Base-by-base conservation (phyloP, 1,284 basidiomycete genomes). In the Apiotrichum gracile region DNA sequence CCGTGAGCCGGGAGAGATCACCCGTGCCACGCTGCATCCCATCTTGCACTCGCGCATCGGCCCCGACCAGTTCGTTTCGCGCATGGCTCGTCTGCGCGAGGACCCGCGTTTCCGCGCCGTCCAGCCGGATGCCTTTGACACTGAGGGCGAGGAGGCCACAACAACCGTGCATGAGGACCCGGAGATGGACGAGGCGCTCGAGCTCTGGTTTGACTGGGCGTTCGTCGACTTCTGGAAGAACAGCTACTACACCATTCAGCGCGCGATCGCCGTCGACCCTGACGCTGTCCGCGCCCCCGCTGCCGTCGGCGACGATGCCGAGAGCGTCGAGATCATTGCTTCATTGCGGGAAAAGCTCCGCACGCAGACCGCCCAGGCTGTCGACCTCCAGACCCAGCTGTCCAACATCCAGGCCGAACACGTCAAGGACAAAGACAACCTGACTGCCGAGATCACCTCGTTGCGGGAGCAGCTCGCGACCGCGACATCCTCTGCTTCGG, bases 181-280 rank as follows among this genome's bases (percentile, higher is more conserved):
- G 31, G 72, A 72, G 26, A 74, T 81, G 47, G 73, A 76, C 51
- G 82, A 82, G 58, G 87, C 88, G 61, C 83, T 83, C n/a, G 93
- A 93, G 69, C 78, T 97, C 31, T 98, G 93, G 94, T 90, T 98
- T 69, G 92, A 97, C 70, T 97, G 92, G 91, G 82, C 85, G 2
- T 98, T 97, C 75, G 85, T 97, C n/a, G 94, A 98, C 73, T 98
- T 97, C 70, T 93, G 91, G 87, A 97, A 97, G 76, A 91, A 90
- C 49, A 92, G 94, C 68, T 94, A 91, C 65, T 89, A 80, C 60
- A 78, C 78, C 1, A 78, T 81, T 19, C 80, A 81, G 61, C 69
- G 78, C 34, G 74, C 77, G 0, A 80, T 81, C 54, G 75, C 79
- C 2, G 67, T 78, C 25, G 79, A 80, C 51, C 79, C 80, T 1